phyloP scores from a whole-genome alignment of 345 rosid species.

The Salix purpurea region DNA sequence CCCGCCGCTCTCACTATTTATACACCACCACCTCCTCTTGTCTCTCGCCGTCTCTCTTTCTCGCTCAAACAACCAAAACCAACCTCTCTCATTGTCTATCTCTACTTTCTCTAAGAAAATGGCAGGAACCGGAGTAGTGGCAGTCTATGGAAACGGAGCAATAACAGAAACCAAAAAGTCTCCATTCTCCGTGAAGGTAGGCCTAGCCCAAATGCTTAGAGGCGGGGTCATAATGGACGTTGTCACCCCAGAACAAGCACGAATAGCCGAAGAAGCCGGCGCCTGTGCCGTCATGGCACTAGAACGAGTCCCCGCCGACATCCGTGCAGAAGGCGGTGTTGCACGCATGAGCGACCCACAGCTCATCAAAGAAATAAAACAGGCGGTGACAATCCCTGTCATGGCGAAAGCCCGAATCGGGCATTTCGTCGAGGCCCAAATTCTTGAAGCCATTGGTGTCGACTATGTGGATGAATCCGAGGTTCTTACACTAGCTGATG shows the following conservation, averaged over 20 bases:
- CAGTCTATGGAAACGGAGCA: conserved; percentile 27
- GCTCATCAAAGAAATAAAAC: conserved; percentile 28
- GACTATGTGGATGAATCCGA: conserved; percentile 86
- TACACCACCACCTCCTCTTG: background rate
- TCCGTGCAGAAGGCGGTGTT: conserved; percentile 28
- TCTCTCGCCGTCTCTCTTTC: background rate
- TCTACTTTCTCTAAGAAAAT: background rate
- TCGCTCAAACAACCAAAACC: background rate
- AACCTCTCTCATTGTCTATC: background rate
- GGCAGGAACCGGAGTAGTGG: conserved; percentile 28
- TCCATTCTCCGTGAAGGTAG: conserved; percentile 29
- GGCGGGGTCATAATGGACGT: conserved; percentile 33
- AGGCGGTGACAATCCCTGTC: conserved; percentile 24
- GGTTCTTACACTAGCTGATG: conserved; percentile 67
- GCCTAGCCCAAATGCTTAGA: conserved; percentile 29
- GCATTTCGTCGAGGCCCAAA: conserved; percentile 29
- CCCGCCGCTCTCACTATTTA: background rate
- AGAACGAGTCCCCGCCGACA: conserved; percentile 27
- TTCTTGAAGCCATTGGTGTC: conserved; percentile 43
- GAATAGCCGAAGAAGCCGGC: conserved; percentile 28
- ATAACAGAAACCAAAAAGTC: conserved; percentile 23
- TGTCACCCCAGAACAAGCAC: conserved; percentile 25
- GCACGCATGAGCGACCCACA: conserved; percentile 34
- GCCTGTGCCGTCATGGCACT: conserved; percentile 29
- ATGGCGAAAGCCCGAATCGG: conserved; percentile 31